phyloP scores from a whole-genome alignment of 345 rosid genomes.

The Erysimum cheiranthoides region DNA sequence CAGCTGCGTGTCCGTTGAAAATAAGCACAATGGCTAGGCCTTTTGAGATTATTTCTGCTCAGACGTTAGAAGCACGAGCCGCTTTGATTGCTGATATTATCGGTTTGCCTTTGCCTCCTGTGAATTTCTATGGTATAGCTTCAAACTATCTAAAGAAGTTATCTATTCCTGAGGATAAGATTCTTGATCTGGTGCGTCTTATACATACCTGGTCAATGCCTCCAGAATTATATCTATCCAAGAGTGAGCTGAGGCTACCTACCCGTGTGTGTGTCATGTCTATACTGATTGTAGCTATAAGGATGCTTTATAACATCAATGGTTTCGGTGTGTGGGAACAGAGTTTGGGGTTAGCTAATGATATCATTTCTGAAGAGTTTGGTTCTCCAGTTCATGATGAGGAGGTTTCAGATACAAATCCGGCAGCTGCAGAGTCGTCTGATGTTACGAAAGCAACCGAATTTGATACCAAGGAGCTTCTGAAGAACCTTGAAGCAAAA shows the following conservation, averaged over 20 bases:
- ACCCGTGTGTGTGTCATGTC: slow-evolving; percentile 66
- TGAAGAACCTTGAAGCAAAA: slow-evolving; percentile 55
- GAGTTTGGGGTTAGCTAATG: slow-evolving; percentile 32
- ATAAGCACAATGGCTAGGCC: slow-evolving; percentile 71
- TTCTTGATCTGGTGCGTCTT: slow-evolving; percentile 60
- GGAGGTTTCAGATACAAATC: too few relatives aligned
- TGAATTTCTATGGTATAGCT: slow-evolving; percentile 68
- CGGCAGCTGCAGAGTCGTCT: slow-evolving; percentile 10
- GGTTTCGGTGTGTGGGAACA: slow-evolving; percentile 73
- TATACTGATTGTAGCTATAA: slow-evolving; percentile 60
- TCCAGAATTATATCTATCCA: slow-evolving; percentile 72
- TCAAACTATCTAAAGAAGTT: slow-evolving; percentile 59
- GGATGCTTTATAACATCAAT: slow-evolving; percentile 66
- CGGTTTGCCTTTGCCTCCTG: slow-evolving; percentile 73
- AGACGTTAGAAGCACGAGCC: slow-evolving; percentile 63
- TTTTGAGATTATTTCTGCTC: slow-evolving; percentile 51
- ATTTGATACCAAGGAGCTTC: slow-evolving; percentile 44
- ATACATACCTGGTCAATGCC: slow-evolving; percentile 74
- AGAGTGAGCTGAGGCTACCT: slow-evolving; percentile 64
- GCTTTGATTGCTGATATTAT: slow-evolving; percentile 63
- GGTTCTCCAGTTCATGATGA: too few relatives aligned
- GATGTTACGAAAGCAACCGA: neutral
- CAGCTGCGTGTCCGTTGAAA: slow-evolving; percentile 64
- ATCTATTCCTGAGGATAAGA: slow-evolving; percentile 56
- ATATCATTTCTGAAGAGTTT: too few relatives aligned